phyloP scores from a whole-genome alignment of 495 filamentous ascomycete species.

The Podospora fimiseda region DNA sequence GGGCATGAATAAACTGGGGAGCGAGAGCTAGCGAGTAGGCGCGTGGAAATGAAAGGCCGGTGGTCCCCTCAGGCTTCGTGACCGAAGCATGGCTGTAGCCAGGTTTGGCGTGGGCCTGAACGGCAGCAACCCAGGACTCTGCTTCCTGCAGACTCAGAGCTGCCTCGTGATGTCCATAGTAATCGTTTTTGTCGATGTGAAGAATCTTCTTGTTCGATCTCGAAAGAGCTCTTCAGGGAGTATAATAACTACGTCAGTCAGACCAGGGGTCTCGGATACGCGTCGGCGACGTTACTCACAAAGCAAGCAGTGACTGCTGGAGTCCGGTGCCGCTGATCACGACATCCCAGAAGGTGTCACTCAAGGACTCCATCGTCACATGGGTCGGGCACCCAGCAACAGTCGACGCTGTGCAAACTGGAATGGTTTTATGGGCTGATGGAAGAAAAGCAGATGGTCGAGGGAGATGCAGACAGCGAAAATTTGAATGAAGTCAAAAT shows the following conservation, averaged over 20 bases:
- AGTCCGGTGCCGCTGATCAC: constrained; percentile 85
- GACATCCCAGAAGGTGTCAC: constrained; percentile 83
- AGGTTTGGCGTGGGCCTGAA: constrained; percentile 9
- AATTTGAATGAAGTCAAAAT: constrained; percentile 31
- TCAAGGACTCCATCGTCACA: constrained; percentile 67
- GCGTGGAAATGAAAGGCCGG: constrained; percentile 56
- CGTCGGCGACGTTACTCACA: constrained; percentile 57
- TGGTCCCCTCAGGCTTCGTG: constrained; percentile 17
- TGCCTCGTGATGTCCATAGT: constrained; percentile 82
- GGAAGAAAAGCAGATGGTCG: constrained; percentile 22
- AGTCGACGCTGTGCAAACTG: constrained; percentile 20
- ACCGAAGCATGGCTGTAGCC: constrained; percentile 24
- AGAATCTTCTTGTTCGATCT: constrained; percentile 87
- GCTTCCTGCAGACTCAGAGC: constrained; percentile 82
- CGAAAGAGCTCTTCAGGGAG: constrained; percentile 71
- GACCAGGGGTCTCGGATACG: constrained; percentile 27
- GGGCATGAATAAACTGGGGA: constrained; percentile 81
- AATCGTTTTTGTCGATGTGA: constrained; percentile 79
- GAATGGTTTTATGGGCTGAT: constrained; percentile 5
- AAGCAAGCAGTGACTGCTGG: constrained; percentile 81
- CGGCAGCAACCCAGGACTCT: constrained; percentile 56
- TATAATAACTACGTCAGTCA: constrained; percentile 58
- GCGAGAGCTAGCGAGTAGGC: constrained; percentile 79
- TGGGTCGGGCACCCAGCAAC: constrained; percentile 15
- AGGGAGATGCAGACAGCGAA: constrained; percentile 19